Conservation (phyloP, 495 filamentous ascomycete genomes). For the Xanthoparmelia taractica region DNA sequence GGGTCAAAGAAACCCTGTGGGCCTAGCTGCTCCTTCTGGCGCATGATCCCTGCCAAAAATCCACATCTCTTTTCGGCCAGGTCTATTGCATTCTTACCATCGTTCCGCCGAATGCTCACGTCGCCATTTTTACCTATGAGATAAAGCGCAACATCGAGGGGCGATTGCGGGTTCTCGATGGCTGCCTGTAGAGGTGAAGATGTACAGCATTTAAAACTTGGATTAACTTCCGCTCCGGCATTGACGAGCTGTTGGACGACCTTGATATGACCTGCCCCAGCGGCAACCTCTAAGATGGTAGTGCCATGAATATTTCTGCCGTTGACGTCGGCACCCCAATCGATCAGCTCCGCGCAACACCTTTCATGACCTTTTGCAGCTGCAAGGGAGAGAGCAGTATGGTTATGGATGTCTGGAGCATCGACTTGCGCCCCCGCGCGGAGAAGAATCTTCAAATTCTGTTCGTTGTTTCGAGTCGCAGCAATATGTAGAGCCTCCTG, state of each 20-base stretch:
- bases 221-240: background rate
- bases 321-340: background rate
- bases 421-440: background rate
- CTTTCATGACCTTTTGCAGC: background rate
- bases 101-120: background rate
- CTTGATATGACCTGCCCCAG: background rate
- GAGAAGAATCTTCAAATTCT: background rate
- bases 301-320: background rate
- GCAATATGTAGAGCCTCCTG: background rate
- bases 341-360: background rate
- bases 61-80: background rate
- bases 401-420: background rate
- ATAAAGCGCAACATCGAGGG: background rate
- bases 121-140: background rate
- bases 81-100: constrained; percentile 7
- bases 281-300: constrained; percentile 6
- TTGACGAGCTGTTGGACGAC: background rate
- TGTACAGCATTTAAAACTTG: background rate
- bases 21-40: background rate
- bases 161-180: background rate
- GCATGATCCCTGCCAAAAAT: background rate
- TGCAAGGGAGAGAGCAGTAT: background rate
- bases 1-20: background rate
- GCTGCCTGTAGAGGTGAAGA: constrained; percentile 10
- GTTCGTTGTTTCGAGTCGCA: background rate